These are phyloP conservation scores for Isatis tinctoria DNA, from an alignment of 345 rosid species.

Conservation along the genomic window DNA sequence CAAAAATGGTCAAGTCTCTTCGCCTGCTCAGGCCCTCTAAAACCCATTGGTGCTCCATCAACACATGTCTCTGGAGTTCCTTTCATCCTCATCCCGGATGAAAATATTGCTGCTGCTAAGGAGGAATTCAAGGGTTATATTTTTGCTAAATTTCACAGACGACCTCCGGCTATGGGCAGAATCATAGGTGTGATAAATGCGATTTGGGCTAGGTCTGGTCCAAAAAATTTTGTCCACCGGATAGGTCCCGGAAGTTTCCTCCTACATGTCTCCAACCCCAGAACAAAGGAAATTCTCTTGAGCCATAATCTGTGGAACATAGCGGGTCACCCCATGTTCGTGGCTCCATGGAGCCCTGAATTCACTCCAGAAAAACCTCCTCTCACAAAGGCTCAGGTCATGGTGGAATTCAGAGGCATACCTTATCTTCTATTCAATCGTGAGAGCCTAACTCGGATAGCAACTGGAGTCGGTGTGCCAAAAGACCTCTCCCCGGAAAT, in stretches of 20 bases:
- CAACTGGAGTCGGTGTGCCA: neutral
- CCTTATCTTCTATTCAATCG: neutral
- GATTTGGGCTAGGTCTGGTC: neutral
- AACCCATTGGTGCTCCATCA: too few species aligned
- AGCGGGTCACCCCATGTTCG: neutral
- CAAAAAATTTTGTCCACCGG: neutral
- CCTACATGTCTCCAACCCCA: neutral
- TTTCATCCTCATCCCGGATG: neutral
- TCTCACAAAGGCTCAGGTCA: rapidly evolving
- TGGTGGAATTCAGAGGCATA: neutral
- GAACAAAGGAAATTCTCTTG: neutral
- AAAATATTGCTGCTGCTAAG: neutral
- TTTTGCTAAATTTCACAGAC: neutral
- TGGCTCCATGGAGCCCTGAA: neutral
- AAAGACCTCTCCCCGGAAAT: neutral
- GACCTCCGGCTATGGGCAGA: neutral
- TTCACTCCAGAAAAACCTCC: rapidly evolving
- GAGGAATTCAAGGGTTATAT: neutral
- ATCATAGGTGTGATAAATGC: too few species aligned
- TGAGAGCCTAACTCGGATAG: neutral
- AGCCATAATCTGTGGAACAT: neutral
- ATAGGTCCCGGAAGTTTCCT: neutral
- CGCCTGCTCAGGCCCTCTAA: too few species aligned
- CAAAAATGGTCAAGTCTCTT: too few species aligned
- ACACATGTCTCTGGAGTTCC: neutral